Evolutionary conservation across 1,284 basidiomycete genomes (phyloP), one percentile per base, ranked within the genome.

Genomic region (Vanrija pseudolonga): DNA sequence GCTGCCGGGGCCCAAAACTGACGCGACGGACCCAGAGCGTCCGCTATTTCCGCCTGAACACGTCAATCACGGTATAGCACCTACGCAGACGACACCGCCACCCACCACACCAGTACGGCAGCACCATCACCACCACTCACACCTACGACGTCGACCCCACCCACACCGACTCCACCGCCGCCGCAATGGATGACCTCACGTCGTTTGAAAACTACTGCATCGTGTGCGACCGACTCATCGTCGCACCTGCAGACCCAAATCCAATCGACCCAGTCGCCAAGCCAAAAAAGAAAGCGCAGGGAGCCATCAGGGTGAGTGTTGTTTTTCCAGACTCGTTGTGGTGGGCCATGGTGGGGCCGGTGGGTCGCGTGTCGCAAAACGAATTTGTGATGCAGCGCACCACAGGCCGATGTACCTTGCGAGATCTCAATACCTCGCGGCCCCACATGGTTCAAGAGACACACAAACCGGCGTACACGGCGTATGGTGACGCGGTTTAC

Each of bases 161-260:
- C 12, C 2, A 26, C 26, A 26, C 32, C 32, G 39, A 22, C 39
- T 28, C 42, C 58, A 54, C 42, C 26, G 6, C 26, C 26, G n/a
- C n/a, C n/a, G n/a, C n/a, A 32, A 60, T 58, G 60, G 60, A 57
- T 41, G 53, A 51, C 51, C 4, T 49, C 40, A 26, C 45, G 46
- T 57, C 64, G 15, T 72, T 72, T 53, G 62, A 71, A 40, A 62
- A 62, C 52, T 74, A 65, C 48, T 74, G 72, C 52, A 71, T 74
- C 47, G 69, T 72, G 18, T 74, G 72, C 54, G 72, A 74, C 50
- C 54, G 63, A 36, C 54, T 68, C 17, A 74, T 74, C 55, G 54
- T 61, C 12, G 57, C 65, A 24, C 63, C 67, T 45, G 50, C 51
- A 22, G 32, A 4, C 24, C 47, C 48, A 6, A 56, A 57, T 17